A percentile compares a stretch with the other conserved stretches of the same genome.
These are phyloP conservation scores for Globisporangium orthogonon DNA, from an alignment of 352 stramenopile species.

Conservation along the genomic window DNA sequence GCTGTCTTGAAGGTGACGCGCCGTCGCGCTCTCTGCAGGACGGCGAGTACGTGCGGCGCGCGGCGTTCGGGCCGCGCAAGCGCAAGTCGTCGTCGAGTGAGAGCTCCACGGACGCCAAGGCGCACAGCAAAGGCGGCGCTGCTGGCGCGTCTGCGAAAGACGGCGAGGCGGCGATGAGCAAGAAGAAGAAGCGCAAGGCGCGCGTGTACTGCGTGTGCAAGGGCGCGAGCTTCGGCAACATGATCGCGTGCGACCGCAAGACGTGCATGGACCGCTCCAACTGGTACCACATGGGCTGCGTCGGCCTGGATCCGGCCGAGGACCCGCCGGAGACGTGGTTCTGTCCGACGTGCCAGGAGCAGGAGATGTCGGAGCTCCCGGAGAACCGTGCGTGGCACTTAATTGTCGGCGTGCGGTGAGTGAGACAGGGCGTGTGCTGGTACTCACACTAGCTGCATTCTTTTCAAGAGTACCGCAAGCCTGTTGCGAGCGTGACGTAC, in stretches of 20 bases:
- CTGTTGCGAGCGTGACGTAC: slow-evolving; percentile 77
- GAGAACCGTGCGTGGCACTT: slow-evolving; percentile 54
- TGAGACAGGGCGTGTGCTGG: too few relatives aligned
- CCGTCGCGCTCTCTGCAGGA: background rate
- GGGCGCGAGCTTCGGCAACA: slow-evolving; percentile 63
- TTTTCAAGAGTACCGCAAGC: slow-evolving; percentile 66
- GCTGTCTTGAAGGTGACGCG: too few relatives aligned
- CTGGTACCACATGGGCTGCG: slow-evolving; percentile 80
- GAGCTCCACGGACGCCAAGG: background rate
- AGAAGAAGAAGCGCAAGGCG: slow-evolving; percentile 63
- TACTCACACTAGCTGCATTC: background rate
- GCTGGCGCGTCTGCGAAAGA: background rate
- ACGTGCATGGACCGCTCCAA: slow-evolving; percentile 73
- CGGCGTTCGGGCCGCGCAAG: slow-evolving; percentile 8
- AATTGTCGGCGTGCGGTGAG: too few relatives aligned
- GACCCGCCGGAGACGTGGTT: slow-evolving; percentile 71
- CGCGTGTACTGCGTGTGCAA: slow-evolving; percentile 75
- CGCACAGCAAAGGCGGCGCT: background rate
- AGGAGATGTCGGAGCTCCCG: slow-evolving; percentile 43
- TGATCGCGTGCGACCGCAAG: slow-evolving; percentile 84
- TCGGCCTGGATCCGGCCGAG: slow-evolving; percentile 40
- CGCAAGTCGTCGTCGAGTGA: slow-evolving; percentile 13
- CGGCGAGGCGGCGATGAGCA: slow-evolving; percentile 12
- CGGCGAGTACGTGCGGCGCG: background rate
- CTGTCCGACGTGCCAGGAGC: slow-evolving; percentile 53